phyloP scores from a whole-genome alignment of 1,284 basidiomycete genomes.

The Phenoliferia sp. region DNA sequence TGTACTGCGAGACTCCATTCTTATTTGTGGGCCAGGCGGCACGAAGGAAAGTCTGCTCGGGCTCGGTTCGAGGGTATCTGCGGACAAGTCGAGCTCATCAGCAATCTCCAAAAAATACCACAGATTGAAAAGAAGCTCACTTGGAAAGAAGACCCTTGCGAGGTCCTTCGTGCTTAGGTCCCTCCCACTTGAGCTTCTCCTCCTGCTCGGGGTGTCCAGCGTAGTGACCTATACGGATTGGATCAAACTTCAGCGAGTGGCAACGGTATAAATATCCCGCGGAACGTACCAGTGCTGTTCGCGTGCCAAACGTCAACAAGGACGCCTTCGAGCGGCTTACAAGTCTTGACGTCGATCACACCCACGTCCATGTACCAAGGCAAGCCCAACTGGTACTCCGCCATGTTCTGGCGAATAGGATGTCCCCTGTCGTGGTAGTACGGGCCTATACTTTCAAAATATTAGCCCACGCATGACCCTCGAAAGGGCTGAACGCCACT shows the following conservation, averaged over 20 bases:
- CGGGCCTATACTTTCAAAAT: no score
- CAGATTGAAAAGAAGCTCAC: no score
- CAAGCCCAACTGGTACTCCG: constrained; percentile 50
- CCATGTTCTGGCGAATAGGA: constrained; percentile 50
- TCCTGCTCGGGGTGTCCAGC: constrained; percentile 46
- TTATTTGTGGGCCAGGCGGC: constrained; percentile 62
- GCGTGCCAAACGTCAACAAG: constrained; percentile 62
- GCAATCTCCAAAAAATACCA: no score
- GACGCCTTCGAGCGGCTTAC: constrained; percentile 60
- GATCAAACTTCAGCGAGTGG: no score
- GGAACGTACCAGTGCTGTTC: neutral
- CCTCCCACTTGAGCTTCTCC: constrained; percentile 40
- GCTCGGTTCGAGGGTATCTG: constrained; percentile 41
- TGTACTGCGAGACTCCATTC: constrained; percentile 63
- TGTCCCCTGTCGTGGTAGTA: constrained; percentile 49
- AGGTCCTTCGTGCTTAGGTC: constrained; percentile 38
- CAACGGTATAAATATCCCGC: constrained; percentile 34
- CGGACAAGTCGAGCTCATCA: neutral
- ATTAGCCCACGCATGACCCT: no score
- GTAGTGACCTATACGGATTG: constrained; percentile 47
- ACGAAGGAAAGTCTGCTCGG: constrained; percentile 52
- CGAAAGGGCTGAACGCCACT: neutral
- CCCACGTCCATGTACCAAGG: constrained; percentile 54
- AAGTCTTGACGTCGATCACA: constrained; percentile 66
- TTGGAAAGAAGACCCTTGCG: constrained; percentile 42